A percentile compares a stretch with the other conserved stretches of the same genome.
These are phyloP conservation scores for Astragalus membranaceus DNA, from an alignment of 306 rosid genomes.

Conservation along the genomic window DNA sequence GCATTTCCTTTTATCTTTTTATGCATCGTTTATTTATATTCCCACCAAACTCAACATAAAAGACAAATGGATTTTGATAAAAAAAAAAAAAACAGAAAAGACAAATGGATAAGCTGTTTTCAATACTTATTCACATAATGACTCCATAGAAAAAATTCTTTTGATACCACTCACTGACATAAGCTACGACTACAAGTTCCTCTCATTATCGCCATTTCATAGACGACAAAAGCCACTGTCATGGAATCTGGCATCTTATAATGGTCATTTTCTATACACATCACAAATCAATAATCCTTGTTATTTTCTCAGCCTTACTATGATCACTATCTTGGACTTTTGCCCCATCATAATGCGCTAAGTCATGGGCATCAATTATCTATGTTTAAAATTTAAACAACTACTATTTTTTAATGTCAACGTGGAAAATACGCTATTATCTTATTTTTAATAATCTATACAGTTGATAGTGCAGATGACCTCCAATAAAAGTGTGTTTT, in stretches of 20 bases:
- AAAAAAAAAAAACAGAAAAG: not conserved
- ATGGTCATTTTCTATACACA: conserved; percentile 22
- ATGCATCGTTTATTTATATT: conserved; percentile 8
- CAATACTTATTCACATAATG: not conserved
- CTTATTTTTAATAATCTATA: too few relatives aligned
- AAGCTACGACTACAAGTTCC: not conserved
- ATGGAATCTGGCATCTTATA: not conserved
- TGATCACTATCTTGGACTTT: too few relatives aligned
- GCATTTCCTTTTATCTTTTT: not conserved
- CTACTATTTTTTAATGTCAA: too few relatives aligned
- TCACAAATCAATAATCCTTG: too few relatives aligned
- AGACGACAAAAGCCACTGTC: conserved; percentile 25
- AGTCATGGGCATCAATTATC: too few relatives aligned
- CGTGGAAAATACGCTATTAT: too few relatives aligned
- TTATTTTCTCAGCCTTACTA: too few relatives aligned
- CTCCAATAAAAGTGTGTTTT: too few relatives aligned
- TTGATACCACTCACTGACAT: not conserved
- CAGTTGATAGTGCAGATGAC: too few relatives aligned
- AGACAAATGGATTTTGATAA: not conserved
- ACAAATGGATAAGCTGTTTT: not conserved
- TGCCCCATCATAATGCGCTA: too few relatives aligned
- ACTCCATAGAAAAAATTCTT: not conserved
- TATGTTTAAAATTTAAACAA: too few relatives aligned
- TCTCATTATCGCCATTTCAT: not conserved
- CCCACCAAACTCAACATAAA: conserved; percentile 25